Evolutionary conservation across 2,329 filamentous ascomycete species (phyloP).

Genomic region (Fusarium sp.): DNA sequence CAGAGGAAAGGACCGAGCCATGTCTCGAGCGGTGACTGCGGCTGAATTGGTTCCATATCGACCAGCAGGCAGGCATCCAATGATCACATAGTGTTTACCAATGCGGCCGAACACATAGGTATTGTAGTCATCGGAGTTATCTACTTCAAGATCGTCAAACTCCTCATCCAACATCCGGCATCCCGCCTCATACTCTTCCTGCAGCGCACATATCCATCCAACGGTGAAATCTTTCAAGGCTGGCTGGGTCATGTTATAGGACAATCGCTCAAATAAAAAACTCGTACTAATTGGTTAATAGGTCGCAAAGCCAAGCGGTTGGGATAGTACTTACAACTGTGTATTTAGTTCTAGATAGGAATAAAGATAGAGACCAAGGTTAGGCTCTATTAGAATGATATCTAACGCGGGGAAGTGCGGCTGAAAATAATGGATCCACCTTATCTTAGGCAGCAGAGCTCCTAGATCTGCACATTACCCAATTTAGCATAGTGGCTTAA

Average conservation of each 20-base stretch:
- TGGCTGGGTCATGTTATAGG: not conserved
- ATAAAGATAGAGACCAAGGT: too few species aligned
- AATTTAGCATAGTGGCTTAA: too few species aligned
- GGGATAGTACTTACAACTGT: too few species aligned
- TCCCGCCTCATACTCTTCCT: not conserved
- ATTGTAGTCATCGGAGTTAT: not conserved
- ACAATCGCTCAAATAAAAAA: too few species aligned
- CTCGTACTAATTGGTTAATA: too few species aligned
- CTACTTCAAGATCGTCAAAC: not conserved
- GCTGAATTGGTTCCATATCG: not conserved
- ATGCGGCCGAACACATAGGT: not conserved
- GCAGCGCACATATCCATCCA: not conserved
- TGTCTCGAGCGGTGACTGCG: not conserved
- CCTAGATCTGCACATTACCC: too few species aligned
- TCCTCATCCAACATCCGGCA: not conserved
- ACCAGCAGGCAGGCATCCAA: not conserved
- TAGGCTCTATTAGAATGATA: too few species aligned
- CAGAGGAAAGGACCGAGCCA: not conserved
- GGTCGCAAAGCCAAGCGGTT: too few species aligned
- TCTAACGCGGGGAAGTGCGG: too few species aligned
- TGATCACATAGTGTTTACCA: not conserved
- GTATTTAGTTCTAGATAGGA: too few species aligned
- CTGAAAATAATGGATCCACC: too few species aligned
- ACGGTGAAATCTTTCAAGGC: not conserved
- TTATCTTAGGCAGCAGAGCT: too few species aligned